Evolutionary conservation across 306 rosid genomes (phyloP).

Genomic region (Prunus mume): DNA sequence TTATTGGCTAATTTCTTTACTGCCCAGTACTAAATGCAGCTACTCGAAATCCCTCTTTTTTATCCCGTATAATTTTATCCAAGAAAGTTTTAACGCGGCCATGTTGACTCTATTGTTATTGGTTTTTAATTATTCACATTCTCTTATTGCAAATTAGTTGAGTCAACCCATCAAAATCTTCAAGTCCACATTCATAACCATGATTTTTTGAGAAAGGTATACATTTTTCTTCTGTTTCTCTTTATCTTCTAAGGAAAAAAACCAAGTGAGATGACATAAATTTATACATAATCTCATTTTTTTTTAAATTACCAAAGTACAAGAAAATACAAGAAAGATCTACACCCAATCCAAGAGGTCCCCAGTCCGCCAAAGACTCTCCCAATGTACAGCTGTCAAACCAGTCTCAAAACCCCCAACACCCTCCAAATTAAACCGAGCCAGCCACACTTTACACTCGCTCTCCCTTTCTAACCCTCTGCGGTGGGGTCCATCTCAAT

Average conservation of each 20-base stretch:
- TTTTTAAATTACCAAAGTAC: background rate
- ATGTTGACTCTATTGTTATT: no score
- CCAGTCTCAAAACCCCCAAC: background rate
- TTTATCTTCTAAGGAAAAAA: no score
- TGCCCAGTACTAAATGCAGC: no score
- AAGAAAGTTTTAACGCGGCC: no score
- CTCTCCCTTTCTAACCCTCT: constrained; percentile 22
- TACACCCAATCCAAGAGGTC: background rate
- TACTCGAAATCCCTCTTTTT: no score
- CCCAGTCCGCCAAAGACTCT: background rate
- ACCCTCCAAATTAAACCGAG: no score
- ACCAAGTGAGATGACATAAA: background rate
- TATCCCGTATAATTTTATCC: no score
- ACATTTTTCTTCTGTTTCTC: no score
- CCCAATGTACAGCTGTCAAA: background rate
- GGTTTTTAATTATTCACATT: no score
- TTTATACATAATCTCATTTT: constrained; percentile 4
- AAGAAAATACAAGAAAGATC: constrained; percentile 4
- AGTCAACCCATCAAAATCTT: background rate
- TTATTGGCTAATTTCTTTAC: no score
- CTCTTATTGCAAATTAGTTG: no score
- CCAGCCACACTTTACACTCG: background rate
- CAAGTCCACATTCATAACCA: background rate
- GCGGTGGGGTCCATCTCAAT: constrained; percentile 40
- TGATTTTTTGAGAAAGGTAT: no score